Base-by-base conservation (phyloP, 176 grass and related monocot genomes). In the Lolium perenne region DNA sequence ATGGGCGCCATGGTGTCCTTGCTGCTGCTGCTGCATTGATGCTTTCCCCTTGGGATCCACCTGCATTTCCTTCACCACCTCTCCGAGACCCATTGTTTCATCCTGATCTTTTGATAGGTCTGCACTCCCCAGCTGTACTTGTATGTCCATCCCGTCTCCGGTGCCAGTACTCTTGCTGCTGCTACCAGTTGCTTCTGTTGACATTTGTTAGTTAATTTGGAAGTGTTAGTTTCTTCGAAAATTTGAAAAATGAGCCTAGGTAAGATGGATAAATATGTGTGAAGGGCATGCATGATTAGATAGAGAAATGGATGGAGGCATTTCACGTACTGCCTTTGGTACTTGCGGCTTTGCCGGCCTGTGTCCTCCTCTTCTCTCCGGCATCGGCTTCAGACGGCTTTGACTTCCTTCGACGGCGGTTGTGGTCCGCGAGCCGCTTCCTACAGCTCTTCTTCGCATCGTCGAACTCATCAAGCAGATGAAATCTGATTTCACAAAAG, bases 381-480 rank as follows among this genome's bases (percentile, higher is more conserved):
- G 81, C 77, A 53, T 91, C 89, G 7, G 41, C 76, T 47, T 91
- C 89, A 11, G 89, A 91, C 2, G 91, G 91, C 48, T 95, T 92
- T 14, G 96, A 91, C 84, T 98, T 98, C 85, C 96, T 91, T 51
- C 96, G 85, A 5, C 96, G 89, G 46, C 96, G 93, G 60, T 98
- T 98, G 81, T 98, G 96, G 81, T 95, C 96, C 10, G 93, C 93
- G 32, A 98, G 92, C 54, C 96, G 93, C 82, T 95, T 98, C 83
- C 95, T 89, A 79, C 95, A 98, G 61, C 96, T 95, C 88, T 93
- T 93, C 89, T 98, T 98, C 50, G 90, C 67, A 15, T 95, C 96
- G 49, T 98, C 96, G 86, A 98, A 98, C 76, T 98, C 96, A 74
- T 89, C 87, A 15, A 98, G 90, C 17, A 92, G 78, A 92, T 98